Evolutionary conservation across 108 stramenopile genomes (phyloP).

Genomic region (Licmophora abbreviata): DNA sequence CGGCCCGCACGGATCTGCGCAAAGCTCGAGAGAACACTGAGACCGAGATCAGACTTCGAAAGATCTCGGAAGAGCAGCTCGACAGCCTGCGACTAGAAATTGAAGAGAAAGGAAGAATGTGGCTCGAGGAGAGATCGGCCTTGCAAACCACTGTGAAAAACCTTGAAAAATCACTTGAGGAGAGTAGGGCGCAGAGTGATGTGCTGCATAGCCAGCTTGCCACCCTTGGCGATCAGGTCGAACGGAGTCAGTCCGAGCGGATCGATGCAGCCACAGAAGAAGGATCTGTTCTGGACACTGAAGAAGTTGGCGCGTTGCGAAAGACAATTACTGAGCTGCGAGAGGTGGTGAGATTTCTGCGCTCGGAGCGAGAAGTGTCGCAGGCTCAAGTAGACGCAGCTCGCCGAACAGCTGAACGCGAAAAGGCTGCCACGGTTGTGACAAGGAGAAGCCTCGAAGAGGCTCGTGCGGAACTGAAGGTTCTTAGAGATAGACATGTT

Average conservation of each 20-base stretch:
- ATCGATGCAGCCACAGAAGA: conserved; percentile 8
- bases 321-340: conserved; percentile 62
- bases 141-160: conserved; percentile 31
- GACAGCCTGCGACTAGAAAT: conserved; percentile 31
- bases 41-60: conserved; percentile 33
- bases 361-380: conserved; percentile 69
- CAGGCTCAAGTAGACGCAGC: conserved; percentile 69
- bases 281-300: conserved; percentile 9
- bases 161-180: conserved; percentile 48
- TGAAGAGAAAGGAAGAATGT: conserved; percentile 30
- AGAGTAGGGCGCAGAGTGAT: conserved; percentile 56
- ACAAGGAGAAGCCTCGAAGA: conserved; percentile 74
- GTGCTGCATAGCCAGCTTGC: conserved; percentile 75
- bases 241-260: conserved; percentile 43
- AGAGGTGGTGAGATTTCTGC: conserved; percentile 70
- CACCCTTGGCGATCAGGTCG: conserved; percentile 41
- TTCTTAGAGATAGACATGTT: conserved; percentile 15
- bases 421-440: conserved; percentile 56
- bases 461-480: conserved; percentile 63
- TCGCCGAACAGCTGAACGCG: conserved; percentile 61
- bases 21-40: conserved; percentile 48
- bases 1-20: conserved; percentile 60
- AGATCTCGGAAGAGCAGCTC: conserved; percentile 41
- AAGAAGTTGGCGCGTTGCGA: conserved; percentile 14
- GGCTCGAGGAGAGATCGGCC: conserved; percentile 45